Conservation (phyloP, 139 green algal genomes). For the Coccomyxa sp. region DNA sequence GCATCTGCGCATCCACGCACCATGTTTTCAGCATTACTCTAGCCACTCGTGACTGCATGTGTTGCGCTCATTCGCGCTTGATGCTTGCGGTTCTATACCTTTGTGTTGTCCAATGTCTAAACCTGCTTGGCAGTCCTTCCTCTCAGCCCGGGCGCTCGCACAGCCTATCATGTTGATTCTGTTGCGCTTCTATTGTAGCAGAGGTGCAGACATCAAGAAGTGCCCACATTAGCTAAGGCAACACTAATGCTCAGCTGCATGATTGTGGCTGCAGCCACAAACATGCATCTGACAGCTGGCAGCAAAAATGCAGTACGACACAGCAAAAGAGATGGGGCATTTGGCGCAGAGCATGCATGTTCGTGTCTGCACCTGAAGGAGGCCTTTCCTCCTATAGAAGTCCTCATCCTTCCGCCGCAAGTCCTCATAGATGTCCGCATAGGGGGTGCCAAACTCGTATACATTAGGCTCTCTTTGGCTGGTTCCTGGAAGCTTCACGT, state of each 20-base stretch:
- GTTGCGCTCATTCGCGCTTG: too few species aligned
- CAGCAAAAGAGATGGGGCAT: too few species aligned
- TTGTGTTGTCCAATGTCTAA: not conserved
- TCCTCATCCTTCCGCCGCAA: slow-evolving; percentile 52
- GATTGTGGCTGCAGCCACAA: too few species aligned
- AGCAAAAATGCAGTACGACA: not conserved
- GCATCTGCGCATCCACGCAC: slow-evolving; percentile 42
- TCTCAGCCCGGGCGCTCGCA: too few species aligned
- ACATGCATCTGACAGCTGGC: not conserved
- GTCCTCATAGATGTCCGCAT: slow-evolving; percentile 67
- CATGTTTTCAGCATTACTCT: not conserved
- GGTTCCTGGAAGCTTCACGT: slow-evolving; percentile 81
- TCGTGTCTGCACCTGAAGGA: slow-evolving; percentile 38
- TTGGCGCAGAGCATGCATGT: not conserved
- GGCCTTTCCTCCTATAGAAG: slow-evolving; percentile 74
- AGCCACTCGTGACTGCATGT: too few species aligned
- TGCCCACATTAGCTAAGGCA: too few species aligned
- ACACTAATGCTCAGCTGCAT: too few species aligned
- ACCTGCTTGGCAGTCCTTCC: not conserved
- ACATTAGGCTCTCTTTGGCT: slow-evolving; percentile 72
- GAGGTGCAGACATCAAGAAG: too few species aligned
- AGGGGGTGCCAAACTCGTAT: slow-evolving; percentile 85
- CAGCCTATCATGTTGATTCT: too few species aligned
- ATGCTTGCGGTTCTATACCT: too few species aligned
- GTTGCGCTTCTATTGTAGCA: too few species aligned